Conservation (phyloP, 352 stramenopile species). For the Phytophthora pisi region DNA sequence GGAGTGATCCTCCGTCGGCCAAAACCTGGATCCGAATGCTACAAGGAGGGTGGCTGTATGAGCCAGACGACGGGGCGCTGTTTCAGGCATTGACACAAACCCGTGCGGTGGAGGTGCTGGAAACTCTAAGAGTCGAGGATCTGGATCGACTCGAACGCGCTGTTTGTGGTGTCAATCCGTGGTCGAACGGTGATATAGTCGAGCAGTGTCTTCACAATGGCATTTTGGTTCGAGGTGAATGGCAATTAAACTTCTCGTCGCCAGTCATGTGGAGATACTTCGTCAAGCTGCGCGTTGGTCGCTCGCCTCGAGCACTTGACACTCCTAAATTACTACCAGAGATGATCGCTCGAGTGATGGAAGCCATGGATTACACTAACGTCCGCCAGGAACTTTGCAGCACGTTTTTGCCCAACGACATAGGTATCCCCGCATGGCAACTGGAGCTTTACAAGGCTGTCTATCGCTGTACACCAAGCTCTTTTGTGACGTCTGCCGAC, state of each 20-base stretch:
- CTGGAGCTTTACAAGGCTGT: background rate
- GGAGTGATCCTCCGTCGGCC: background rate
- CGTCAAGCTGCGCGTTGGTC: background rate
- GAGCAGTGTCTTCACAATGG: background rate
- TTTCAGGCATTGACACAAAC: background rate
- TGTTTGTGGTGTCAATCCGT: background rate
- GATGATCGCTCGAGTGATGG: background rate
- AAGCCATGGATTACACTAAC: background rate
- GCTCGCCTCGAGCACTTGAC: background rate
- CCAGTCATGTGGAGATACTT: background rate
- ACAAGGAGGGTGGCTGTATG: background rate
- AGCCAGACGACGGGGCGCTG: background rate
- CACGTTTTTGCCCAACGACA: background rate
- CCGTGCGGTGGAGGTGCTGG: background rate
- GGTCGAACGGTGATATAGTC: background rate
- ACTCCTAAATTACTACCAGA: background rate
- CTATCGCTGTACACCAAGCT: background rate
- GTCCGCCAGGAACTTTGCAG: background rate
- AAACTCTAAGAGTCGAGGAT: background rate
- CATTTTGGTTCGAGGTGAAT: background rate
- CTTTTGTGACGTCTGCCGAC: background rate
- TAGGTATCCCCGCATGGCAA: background rate
- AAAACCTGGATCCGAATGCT: background rate
- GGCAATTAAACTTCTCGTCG: background rate
- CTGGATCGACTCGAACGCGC: background rate